Evolutionary conservation across 768 basidiomycete species (phyloP).

Genomic region (Boletus fagicola): DNA sequence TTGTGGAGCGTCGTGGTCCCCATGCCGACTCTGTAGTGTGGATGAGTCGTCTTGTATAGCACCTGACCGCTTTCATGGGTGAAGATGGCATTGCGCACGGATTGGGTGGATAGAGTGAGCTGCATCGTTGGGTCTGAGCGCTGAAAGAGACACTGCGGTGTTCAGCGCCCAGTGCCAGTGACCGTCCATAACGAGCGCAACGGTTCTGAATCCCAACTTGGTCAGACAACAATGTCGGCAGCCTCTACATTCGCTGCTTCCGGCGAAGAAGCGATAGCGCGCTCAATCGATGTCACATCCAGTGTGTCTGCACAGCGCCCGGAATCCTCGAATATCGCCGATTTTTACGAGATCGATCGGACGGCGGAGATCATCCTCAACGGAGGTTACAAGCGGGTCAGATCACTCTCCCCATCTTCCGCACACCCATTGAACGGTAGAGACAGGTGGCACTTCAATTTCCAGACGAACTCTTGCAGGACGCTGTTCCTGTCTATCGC

Average conservation of each 20-base stretch:
- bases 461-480: conserved; percentile 86
- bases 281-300: conserved; percentile 47
- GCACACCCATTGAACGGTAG: not conserved
- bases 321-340: conserved; percentile 44
- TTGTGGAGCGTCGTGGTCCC: no score
- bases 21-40: no score
- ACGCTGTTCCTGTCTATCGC: conserved; percentile 82
- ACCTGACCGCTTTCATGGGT: no score
- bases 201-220: no score
- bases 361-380: conserved; percentile 60
- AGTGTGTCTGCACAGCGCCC: conserved; percentile 36
- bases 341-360: conserved; percentile 73
- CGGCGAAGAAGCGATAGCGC: conserved; percentile 62
- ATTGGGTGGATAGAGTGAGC: no score
- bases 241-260: conserved; percentile 48
- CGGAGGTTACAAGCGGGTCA: conserved; percentile 69
- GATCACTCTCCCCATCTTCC: conserved; percentile 14
- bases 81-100: no score
- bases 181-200: not conserved
- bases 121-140: no score
- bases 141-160: no score
- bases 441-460: conserved; percentile 86
- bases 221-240: not conserved
- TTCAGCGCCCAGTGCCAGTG: no score
- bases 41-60: no score